Evolutionary conservation across 306 rosid genomes (phyloP).

Genomic region (Cicer pinnatifidum): DNA sequence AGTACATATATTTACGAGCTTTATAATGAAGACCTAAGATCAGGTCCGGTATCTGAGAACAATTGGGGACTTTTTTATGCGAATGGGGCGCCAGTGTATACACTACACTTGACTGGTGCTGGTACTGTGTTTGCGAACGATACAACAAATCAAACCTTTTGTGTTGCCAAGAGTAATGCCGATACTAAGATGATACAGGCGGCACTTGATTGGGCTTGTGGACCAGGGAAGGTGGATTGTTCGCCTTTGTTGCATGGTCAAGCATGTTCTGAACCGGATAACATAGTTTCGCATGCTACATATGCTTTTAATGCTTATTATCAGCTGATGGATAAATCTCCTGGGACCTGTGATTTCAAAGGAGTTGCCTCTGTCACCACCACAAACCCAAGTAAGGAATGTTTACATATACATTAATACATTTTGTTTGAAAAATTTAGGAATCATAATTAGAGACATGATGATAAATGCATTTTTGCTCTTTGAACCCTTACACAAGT

Average conservation of each 20-base stretch:
- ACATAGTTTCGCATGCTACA: conserved; percentile 71
- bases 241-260: conserved; percentile 77
- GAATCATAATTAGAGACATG: background rate
- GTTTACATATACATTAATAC: conserved; percentile 17
- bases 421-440: background rate
- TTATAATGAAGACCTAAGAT: conserved; percentile 83
- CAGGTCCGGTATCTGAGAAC: conserved; percentile 78
- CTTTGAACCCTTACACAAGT: background rate
- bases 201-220: conserved; percentile 97
- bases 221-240: conserved; percentile 96
- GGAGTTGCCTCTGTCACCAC: conserved; percentile 93
- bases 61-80: conserved; percentile 94
- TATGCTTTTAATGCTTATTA: conserved; percentile 92
- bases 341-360: conserved; percentile 91
- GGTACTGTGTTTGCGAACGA: conserved; percentile 91
- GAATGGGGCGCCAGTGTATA: conserved; percentile 77
- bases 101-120: conserved; percentile 79
- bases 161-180: conserved; percentile 71
- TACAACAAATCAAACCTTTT: conserved; percentile 91
- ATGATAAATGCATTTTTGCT: background rate
- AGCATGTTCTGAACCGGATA: conserved; percentile 81
- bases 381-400: conserved; percentile 85
- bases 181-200: conserved; percentile 91
- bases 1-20: conserved; percentile 93
- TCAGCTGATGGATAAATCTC: conserved; percentile 75